phyloP scores from a whole-genome alignment of 164 flowering plant genomes.

The Piper betle region DNA sequence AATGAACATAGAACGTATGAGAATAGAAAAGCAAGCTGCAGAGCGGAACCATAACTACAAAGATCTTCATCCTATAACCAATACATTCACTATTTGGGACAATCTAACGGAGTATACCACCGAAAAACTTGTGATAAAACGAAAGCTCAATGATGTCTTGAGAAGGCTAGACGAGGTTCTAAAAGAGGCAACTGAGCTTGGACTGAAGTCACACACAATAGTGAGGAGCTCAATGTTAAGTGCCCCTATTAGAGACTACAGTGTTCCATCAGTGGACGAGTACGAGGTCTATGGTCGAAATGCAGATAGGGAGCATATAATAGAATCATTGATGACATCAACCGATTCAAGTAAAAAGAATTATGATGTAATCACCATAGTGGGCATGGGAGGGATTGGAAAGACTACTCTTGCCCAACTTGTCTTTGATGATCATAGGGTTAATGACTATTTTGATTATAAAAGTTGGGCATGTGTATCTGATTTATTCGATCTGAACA shows the following conservation, averaged over 20 bases:
- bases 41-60: too few relatives aligned
- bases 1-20: background rate
- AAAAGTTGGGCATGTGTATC: slow-evolving; percentile 5
- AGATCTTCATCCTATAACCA: too few relatives aligned
- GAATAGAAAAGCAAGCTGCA: background rate
- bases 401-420: slow-evolving; percentile 11
- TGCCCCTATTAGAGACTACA: background rate
- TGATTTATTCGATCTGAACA: slow-evolving; percentile 2
- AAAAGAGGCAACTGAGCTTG: background rate
- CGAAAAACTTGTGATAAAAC: background rate
- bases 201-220: background rate
- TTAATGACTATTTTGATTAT: slow-evolving; percentile 1
- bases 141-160: slow-evolving; percentile 1
- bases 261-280: slow-evolving; percentile 1
- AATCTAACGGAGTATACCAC: background rate
- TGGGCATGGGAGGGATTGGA: slow-evolving; percentile 10
- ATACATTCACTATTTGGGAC: too few relatives aligned
- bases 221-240: background rate
- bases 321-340: background rate
- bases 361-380: slow-evolving; percentile 4
- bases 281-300: slow-evolving; percentile 1
- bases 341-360: background rate
- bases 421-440: slow-evolving; percentile 1
- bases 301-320: background rate
- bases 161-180: slow-evolving; percentile 2